A percentile compares a stretch with the other conserved stretches of the same genome.
These are phyloP conservation scores for Penicillium parvum DNA, from an alignment of 495 filamentous ascomycete genomes.

Conservation along the genomic window DNA sequence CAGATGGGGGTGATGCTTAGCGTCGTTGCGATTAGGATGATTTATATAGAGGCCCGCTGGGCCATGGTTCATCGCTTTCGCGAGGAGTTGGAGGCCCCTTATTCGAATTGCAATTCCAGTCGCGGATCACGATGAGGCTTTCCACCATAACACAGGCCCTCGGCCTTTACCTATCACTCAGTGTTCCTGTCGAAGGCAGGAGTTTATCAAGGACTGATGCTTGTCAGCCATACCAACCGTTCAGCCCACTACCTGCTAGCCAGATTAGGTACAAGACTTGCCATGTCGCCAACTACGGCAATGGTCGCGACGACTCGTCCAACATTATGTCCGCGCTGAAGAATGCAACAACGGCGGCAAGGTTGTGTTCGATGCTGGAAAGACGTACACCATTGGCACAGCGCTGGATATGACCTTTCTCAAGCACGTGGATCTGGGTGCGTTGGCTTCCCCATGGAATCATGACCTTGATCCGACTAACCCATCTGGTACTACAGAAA, in stretches of 20 bases:
- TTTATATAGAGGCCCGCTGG: neutral
- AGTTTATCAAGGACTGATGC: conserved; percentile 22
- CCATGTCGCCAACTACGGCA: conserved; percentile 31
- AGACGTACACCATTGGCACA: conserved; percentile 57
- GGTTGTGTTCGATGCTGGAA: conserved; percentile 54
- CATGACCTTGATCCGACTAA: conserved; percentile 2
- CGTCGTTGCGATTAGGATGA: conserved; percentile 1
- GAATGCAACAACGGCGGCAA: conserved; percentile 64
- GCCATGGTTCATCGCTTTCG: neutral
- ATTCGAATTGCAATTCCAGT: neutral
- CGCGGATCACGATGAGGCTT: conserved; percentile 24
- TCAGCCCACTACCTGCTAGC: conserved; percentile 33
- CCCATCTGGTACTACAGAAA: conserved; percentile 28
- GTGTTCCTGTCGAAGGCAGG: conserved; percentile 15
- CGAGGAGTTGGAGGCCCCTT: neutral
- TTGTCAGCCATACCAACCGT: conserved; percentile 31
- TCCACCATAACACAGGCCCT: conserved; percentile 26
- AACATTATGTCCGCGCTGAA: conserved; percentile 55
- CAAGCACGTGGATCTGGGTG: conserved; percentile 57
- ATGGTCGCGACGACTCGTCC: conserved; percentile 54
- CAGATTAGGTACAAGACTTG: conserved; percentile 29
- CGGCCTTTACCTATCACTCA: conserved; percentile 21
- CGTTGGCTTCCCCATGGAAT: neutral
- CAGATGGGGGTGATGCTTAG: conserved; percentile 4
- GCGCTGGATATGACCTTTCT: conserved; percentile 63